A percentile compares a stretch with the other conserved stretches of the same genome.
These are phyloP conservation scores for Gynochthodes officinalis DNA, from an alignment of 257 asterid genomes.

Conservation along the genomic window DNA sequence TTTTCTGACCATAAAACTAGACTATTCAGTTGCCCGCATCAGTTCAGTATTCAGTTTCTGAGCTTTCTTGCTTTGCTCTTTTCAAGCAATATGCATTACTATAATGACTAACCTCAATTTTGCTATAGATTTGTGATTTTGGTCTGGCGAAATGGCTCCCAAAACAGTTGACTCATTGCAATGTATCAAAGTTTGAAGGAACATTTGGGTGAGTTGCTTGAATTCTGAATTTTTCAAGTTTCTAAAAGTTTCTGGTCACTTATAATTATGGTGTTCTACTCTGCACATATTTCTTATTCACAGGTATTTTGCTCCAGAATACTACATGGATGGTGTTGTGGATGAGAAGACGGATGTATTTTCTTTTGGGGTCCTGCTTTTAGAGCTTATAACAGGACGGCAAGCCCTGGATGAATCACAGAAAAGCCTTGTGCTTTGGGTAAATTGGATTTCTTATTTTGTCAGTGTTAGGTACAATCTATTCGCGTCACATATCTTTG, in stretches of 20 bases:
- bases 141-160: slow-evolving; percentile 87
- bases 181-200: slow-evolving; percentile 66
- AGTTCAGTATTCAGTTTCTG: neutral
- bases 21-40: neutral
- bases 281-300: neutral
- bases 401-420: slow-evolving; percentile 52
- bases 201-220: slow-evolving; percentile 58
- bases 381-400: slow-evolving; percentile 64
- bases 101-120: slow-evolving; percentile 7
- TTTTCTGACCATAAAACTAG: neutral
- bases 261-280: neutral
- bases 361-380: slow-evolving; percentile 66
- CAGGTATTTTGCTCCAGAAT: slow-evolving; percentile 80
- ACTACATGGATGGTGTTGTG: slow-evolving; percentile 67
- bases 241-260: neutral
- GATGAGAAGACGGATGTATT: slow-evolving; percentile 77
- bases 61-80: neutral
- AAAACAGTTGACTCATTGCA: slow-evolving; percentile 59
- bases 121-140: slow-evolving; percentile 65
- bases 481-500: slow-evolving; percentile 3
- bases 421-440: slow-evolving; percentile 69
- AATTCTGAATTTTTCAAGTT: slow-evolving; percentile 5
- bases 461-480: neutral
- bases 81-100: neutral
- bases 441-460: slow-evolving; percentile 18